Evolutionary conservation across 768 basidiomycete genomes (phyloP).

Genomic region (Cubamyces sp.): DNA sequence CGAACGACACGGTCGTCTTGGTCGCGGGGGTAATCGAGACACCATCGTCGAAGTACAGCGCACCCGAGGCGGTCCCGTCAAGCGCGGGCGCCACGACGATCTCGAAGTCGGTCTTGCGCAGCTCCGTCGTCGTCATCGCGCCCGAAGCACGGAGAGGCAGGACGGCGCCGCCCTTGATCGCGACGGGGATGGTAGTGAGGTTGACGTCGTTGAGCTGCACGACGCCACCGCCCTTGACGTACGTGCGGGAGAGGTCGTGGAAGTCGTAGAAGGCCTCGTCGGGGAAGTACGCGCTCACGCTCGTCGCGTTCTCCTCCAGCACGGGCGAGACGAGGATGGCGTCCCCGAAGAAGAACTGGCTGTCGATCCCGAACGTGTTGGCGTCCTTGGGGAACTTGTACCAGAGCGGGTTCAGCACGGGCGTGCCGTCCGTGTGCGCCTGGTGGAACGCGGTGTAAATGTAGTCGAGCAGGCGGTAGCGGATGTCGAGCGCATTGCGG

Average conservation of each 20-base stretch:
- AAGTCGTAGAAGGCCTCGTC: constrained; percentile 71
- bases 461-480: constrained; percentile 73
- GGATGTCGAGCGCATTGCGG: constrained; percentile 59
- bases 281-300: constrained; percentile 65
- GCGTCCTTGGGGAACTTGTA: constrained; percentile 69
- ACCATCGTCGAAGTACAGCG: constrained; percentile 69
- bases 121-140: constrained; percentile 62
- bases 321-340: constrained; percentile 73
- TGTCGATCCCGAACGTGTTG: constrained; percentile 60
- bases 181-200: constrained; percentile 62
- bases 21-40: constrained; percentile 44
- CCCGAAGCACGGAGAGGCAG: constrained; percentile 58
- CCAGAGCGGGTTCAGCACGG: constrained; percentile 66
- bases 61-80: constrained; percentile 54
- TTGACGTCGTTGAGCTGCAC: constrained; percentile 48
- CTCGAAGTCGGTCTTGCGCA: constrained; percentile 61
- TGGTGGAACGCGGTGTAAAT: constrained; percentile 72
- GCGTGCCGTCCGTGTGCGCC: constrained; percentile 60
- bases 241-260: constrained; percentile 49
- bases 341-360: constrained; percentile 72
- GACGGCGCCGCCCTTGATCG: constrained; percentile 62
- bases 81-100: constrained; percentile 61
- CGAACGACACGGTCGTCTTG: constrained; percentile 37
- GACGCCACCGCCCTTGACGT: constrained; percentile 50
- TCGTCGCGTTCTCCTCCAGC: constrained; percentile 59